phyloP scores from a whole-genome alignment of 768 basidiomycete species.

The Tulasnella sp. region DNA sequence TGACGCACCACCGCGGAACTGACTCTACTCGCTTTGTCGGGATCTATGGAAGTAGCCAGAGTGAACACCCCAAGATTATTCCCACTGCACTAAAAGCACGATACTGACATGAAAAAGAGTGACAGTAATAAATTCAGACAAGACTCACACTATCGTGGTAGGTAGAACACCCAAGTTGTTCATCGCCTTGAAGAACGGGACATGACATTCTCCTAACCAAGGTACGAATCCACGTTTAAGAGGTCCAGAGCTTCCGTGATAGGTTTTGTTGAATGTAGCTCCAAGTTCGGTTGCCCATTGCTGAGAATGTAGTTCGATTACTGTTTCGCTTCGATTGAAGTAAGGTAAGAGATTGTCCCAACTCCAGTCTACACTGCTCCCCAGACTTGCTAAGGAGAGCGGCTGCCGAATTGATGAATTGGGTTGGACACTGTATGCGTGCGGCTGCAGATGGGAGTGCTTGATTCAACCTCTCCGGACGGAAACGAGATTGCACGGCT shows the following conservation, averaged over 20 bases:
- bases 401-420: no score
- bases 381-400: conserved; percentile 9
- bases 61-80: conserved; percentile 14
- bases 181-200: conserved; percentile 15
- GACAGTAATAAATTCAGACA: no score
- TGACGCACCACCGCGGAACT: conserved; percentile 10
- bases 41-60: conserved; percentile 13
- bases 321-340: conserved; percentile 13
- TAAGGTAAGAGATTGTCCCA: conserved; percentile 10
- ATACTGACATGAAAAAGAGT: no score
- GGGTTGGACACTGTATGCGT: no score
- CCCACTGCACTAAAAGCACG: conserved; percentile 13
- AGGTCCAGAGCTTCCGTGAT: conserved; percentile 15
- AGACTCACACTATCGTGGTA: conserved; percentile 15
- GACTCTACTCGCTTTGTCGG: neutral
- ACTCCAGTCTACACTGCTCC: conserved; percentile 7
- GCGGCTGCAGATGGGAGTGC: no score
- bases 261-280: conserved; percentile 10
- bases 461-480: no score
- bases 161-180: conserved; percentile 12
- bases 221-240: conserved; percentile 8
- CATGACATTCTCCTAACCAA: conserved; percentile 4
- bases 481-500: no score
- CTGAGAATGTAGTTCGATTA: conserved; percentile 1
- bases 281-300: conserved; percentile 8